A percentile compares a stretch with the other conserved stretches of the same genome.
These are phyloP conservation scores for Magnolia sinica DNA, from an alignment of 164 flowering plant genomes.

Conservation along the genomic window DNA sequence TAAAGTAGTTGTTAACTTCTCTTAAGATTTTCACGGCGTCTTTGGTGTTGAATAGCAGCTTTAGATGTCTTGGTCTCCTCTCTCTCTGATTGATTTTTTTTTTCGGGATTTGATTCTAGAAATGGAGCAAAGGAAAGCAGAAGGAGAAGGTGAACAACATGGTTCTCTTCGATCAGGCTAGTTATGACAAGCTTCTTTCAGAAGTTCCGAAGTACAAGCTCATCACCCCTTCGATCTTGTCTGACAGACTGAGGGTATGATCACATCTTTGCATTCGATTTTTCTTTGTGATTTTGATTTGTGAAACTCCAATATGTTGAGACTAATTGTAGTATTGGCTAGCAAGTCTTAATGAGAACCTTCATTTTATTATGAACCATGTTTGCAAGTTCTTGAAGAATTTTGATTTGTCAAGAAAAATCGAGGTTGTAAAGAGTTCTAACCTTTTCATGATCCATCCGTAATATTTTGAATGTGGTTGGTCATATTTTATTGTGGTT, in stretches of 20 bases:
- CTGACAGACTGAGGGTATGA: constrained; percentile 47
- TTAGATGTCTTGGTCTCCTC: no score
- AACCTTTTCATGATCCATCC: no score
- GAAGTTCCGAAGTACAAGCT: constrained; percentile 54
- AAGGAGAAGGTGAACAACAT: constrained; percentile 24
- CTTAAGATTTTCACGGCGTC: no score
- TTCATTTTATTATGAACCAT: no score
- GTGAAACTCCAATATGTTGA: not conserved
- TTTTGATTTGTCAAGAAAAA: no score
- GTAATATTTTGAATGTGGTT: no score
- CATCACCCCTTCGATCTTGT: constrained; percentile 45
- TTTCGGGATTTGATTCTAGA: constrained; percentile 2
- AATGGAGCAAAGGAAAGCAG: constrained; percentile 18
- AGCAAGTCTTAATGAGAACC: not conserved
- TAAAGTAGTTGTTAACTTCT: no score
- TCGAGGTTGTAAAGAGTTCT: no score
- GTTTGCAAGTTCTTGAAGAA: no score
- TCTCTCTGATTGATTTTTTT: no score
- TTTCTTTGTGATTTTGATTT: not conserved
- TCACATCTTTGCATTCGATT: not conserved
- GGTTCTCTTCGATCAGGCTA: constrained; percentile 50
- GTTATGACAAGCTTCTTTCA: constrained; percentile 43
- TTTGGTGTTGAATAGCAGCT: no score
- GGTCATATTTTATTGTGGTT: no score
- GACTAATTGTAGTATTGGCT: not conserved